Conservation (phyloP, 2,329 filamentous ascomycete species). For the Exophiala calicioides region DNA sequence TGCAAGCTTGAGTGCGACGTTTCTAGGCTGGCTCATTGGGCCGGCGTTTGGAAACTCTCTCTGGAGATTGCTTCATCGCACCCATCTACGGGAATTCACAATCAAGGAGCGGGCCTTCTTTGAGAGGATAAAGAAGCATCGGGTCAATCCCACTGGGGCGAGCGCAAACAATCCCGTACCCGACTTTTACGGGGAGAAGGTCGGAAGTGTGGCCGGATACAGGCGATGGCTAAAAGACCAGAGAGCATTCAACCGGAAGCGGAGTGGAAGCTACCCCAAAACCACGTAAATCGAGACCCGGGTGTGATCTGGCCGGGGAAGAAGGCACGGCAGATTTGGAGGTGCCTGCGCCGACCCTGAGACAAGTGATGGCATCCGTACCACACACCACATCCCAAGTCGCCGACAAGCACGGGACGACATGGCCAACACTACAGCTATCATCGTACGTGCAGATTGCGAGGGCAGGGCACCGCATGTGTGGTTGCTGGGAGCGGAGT, state of each 20-base stretch:
- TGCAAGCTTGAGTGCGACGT: slow-evolving; percentile 72
- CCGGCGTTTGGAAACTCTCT: slow-evolving; percentile 77
- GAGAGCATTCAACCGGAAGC: slow-evolving; percentile 93
- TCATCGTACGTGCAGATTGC: neutral
- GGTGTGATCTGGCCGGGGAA: no score
- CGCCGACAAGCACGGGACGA: no score
- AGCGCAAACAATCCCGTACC: slow-evolving; percentile 91
- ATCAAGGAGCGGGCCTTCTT: slow-evolving; percentile 95
- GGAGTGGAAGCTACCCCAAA: slow-evolving; percentile 36
- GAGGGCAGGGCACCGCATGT: neutral
- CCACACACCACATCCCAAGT: no score
- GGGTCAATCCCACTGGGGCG: slow-evolving; percentile 86
- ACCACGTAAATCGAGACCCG: slow-evolving; percentile 6
- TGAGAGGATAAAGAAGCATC: slow-evolving; percentile 83
- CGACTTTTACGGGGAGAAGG: slow-evolving; percentile 99
- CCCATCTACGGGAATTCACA: slow-evolving; percentile 35
- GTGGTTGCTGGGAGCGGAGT: neutral
- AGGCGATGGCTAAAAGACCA: slow-evolving; percentile 97
- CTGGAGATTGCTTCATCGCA: slow-evolving; percentile 76
- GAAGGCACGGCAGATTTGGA: no score
- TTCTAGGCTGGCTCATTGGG: slow-evolving; percentile 84
- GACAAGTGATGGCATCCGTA: no score
- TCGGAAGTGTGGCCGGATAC: slow-evolving; percentile 87
- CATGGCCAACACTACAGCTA: no score
- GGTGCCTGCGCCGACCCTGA: no score